Conservation (phyloP, 768 basidiomycete genomes). For the Lyophyllum semitale region DNA sequence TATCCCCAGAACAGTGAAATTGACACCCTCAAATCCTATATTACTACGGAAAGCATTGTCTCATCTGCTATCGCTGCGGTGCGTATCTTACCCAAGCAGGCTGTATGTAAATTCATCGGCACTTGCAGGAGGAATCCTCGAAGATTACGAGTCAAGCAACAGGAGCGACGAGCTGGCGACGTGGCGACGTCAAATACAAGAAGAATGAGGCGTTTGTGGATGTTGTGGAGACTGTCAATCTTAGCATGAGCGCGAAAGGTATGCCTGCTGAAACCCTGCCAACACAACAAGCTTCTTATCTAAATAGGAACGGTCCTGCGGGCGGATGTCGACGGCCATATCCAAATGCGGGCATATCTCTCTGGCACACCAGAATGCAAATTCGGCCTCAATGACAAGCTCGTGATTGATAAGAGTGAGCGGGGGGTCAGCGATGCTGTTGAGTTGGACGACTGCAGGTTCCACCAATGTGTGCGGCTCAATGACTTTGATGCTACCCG, state of each 20-base stretch:
- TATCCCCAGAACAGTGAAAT: constrained; percentile 99
- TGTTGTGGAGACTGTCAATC: constrained; percentile 94
- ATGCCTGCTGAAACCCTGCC: constrained; percentile 15
- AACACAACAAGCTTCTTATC: constrained; percentile 1
- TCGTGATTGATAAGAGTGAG: constrained; percentile 89
- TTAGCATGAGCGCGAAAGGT: constrained; percentile 98
- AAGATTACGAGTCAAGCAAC: constrained; percentile 98
- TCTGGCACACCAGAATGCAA: constrained; percentile 98
- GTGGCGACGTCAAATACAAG: constrained; percentile 96
- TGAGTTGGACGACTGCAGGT: constrained; percentile 96
- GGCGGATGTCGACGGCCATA: constrained; percentile 98
- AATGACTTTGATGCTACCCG: constrained; percentile 93
- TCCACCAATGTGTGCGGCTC: constrained; percentile 96
- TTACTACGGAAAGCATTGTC: constrained; percentile 96
- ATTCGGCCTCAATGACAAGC: constrained; percentile 97
- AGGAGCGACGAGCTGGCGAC: constrained; percentile 93
- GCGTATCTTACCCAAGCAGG: constrained; percentile 21
- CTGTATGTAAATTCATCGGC: constrained; percentile 2
- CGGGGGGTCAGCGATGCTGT: constrained; percentile 75
- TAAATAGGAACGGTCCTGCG: constrained; percentile 77
- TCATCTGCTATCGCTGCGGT: constrained; percentile 85
- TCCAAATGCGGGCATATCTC: constrained; percentile 96
- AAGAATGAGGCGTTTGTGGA: constrained; percentile 99
- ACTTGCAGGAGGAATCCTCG: constrained; percentile 85
- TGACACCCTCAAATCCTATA: constrained; percentile 96